Conservation (phyloP, 192 early-diverging fungal species). For the Diversispora epigaea region DNA sequence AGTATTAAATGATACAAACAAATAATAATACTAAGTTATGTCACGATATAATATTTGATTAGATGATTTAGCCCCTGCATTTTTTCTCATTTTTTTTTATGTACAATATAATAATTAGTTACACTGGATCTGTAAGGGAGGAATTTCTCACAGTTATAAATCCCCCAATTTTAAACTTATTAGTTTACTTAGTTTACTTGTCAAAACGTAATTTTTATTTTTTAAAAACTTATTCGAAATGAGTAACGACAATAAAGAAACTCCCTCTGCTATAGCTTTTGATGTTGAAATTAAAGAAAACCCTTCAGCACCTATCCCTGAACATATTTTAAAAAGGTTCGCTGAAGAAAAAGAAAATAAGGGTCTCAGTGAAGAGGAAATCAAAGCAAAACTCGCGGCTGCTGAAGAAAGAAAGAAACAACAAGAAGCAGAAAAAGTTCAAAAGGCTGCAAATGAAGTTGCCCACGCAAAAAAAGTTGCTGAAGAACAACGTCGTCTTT, state of each 20-base stretch:
- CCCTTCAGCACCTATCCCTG: constrained; percentile 1
- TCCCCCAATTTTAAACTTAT: too few relatives aligned
- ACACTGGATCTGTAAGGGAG: too few relatives aligned
- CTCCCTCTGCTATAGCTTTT: constrained; percentile 1
- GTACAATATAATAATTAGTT: too few relatives aligned
- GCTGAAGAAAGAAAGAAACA: constrained; percentile 30
- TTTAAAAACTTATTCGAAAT: not conserved
- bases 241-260: not conserved
- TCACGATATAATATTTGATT: too few relatives aligned
- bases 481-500: constrained; percentile 21
- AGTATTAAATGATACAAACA: too few relatives aligned
- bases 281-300: constrained; percentile 29
- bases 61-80: too few relatives aligned
- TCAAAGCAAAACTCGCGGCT: constrained; percentile 6
- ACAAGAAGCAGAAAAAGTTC: not conserved
- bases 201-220: too few relatives aligned
- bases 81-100: too few relatives aligned
- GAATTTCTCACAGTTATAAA: too few relatives aligned
- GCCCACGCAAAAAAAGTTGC: constrained; percentile 23
- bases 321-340: not conserved
- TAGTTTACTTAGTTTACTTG: too few relatives aligned
- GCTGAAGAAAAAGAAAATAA: not conserved
- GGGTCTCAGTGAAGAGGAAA: constrained; percentile 15
- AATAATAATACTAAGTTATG: too few relatives aligned
- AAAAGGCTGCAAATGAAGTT: constrained; percentile 20